Evolutionary conservation across 805 yeast genomes (phyloP), one percentile per base, ranked within the genome.

Genomic region (Cyberlindnera mrakii): DNA sequence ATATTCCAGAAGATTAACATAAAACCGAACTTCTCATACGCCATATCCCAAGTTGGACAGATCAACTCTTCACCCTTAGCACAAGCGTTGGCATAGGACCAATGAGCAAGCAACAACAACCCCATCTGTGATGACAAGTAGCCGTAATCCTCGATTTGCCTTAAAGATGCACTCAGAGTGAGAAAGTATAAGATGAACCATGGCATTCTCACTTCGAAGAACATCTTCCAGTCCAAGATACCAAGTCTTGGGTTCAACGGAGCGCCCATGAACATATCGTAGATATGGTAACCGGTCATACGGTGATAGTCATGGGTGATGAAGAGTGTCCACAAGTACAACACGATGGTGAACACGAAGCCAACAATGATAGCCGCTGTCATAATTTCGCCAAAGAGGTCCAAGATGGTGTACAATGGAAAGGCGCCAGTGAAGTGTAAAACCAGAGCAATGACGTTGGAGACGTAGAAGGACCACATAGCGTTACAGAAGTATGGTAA

Each of bases 1-100:
- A 93, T 88, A 70, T 93, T 93, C 99, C 99, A 93, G 74, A 93
- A 93, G 55, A 90, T 80, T 52, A 93, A 77, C 98, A 93, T 90
- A 73, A 93, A 93, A n/a, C 99, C 99, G 58, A 93, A 93, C 68
- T 93, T 93, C 66, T 93, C 99, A 66, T 93, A 93, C 29, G 96
- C 96, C 97, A 93, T 91, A 65, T 93, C 99, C 98, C 99, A 93
- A 16, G 96, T 85, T 55, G 98, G 96, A 49, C 90, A 96, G 62
- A 93, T 93, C 56, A 91, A 72, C 64, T 93, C 98, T 68, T 93
- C 99, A 55, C 98, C 99, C 67, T 93, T 93, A 44, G 96, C 82
- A 66, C 98, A 91, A 3, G 97, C 96, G 60, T 93, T 91, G 48
- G 96, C 96, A 60, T 93, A 93, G 39, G 89, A 70, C 85, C 95